Conservation (phyloP, 139 green algal genomes). For the Coelastrella sp. region DNA sequence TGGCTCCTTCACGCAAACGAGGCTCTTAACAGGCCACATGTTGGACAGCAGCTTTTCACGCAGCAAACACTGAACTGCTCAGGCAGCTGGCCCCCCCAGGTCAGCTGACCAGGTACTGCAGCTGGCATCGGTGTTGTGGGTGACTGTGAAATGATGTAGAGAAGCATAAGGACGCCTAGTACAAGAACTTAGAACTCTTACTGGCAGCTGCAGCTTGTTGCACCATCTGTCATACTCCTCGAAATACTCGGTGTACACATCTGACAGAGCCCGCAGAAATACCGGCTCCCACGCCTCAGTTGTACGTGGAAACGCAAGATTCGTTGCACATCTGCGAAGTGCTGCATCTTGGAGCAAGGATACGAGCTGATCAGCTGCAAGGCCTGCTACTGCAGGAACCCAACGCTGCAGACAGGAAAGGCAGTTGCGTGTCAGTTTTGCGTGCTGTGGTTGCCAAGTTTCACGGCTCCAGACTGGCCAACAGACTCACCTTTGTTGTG, state of each 20-base stretch:
- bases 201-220: background rate
- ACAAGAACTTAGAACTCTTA: background rate
- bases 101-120: no score
- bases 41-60: no score
- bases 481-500: background rate
- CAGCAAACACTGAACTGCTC: no score
- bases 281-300: background rate
- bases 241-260: constrained; percentile 33
- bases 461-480: no score
- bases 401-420: background rate
- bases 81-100: no score
- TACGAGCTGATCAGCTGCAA: constrained; percentile 19
- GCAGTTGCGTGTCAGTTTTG: background rate
- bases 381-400: constrained; percentile 22
- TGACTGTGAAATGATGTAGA: background rate
- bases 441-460: background rate
- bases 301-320: background rate
- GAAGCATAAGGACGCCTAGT: background rate
- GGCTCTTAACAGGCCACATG: no score
- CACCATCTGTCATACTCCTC: constrained; percentile 19
- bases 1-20: no score
- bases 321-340: background rate
- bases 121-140: no score
- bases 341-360: constrained; percentile 34
- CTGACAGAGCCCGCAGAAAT: background rate